Base-by-base conservation (phyloP, 768 basidiomycete genomes). In the Tylopilus plumbeoviolaceoides region DNA sequence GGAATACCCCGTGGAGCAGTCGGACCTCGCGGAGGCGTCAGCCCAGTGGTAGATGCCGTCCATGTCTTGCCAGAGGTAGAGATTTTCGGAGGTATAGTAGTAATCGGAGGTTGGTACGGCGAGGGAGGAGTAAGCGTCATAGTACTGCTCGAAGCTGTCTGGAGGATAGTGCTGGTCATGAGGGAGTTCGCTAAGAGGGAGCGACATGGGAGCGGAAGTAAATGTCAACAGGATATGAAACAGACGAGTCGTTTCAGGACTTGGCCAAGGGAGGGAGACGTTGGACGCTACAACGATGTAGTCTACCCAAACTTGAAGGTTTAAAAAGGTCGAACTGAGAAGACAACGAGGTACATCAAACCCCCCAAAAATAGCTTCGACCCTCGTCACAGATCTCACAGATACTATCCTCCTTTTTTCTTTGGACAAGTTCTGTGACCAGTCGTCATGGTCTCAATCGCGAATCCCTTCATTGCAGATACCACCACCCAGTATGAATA, bases 41-140 rank as follows among this genome's bases (percentile, higher is more conserved):
- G 57, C 51, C 66, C 59, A 70, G 45, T 53, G 58, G 53, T 70
- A 70, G 47, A 50, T 48, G 50, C 66, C 63, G 38, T 63, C 59
- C 39, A 45, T 33, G 55, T 65, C 66, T 45, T 68, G 66, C 55
- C 57, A 66, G 47, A 68, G 40, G 57, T 57, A 63, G 7, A 65
- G 54, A 51, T 66, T 70, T 58, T 60, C 66, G 18, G 66, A 56
- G 0, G 64, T 54, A 39, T 66, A 63, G 55, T 57, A 63, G 55
- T 58, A 59, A 55, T 68, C 63, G 8, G 63, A 46, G 33, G 56
- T 17, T 43, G 65, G 58, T 42, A 35, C 43, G 53, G 25, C n/a
- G 52, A 67, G 51, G 35, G 65, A 15, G 1, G 59, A 17, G 41
- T 54, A 59, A 17, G 59, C 0, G 35, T 67, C 68, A 44, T 58